These are phyloP conservation scores for Colletotrichum orbiculare DNA, from an alignment of 2,329 filamentous ascomycete species.

Conservation along the genomic window DNA sequence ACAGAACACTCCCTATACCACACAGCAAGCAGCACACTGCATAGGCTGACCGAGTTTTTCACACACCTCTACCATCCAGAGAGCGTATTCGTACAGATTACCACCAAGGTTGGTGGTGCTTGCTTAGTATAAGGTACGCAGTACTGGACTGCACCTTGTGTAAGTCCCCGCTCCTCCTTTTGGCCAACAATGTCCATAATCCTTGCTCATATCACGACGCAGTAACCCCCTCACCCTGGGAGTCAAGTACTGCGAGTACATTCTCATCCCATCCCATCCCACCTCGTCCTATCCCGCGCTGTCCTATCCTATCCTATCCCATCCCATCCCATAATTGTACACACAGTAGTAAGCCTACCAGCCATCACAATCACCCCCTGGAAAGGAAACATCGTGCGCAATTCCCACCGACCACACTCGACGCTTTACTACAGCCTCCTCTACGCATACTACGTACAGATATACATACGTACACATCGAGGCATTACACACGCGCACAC, in stretches of 20 bases:
- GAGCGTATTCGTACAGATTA: too few species aligned
- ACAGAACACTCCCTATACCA: neutral
- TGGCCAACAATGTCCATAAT: conserved; percentile 6
- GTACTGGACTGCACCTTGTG: conserved; percentile 1
- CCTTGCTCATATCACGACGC: conserved; percentile 19
- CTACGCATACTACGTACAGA: too few species aligned
- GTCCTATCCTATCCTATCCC: neutral
- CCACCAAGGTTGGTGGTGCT: too few species aligned
- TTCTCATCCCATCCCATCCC: conserved; percentile 12
- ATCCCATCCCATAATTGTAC: neutral
- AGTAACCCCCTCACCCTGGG: neutral
- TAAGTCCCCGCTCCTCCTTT: neutral
- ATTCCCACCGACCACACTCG: too few species aligned
- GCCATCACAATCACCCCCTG: too few species aligned
- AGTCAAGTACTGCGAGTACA: neutral
- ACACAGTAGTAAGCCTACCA: neutral
- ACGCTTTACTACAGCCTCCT: too few species aligned
- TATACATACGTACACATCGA: too few species aligned
- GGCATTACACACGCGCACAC: too few species aligned
- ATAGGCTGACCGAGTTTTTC: conserved; percentile 1
- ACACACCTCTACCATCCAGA: neutral
- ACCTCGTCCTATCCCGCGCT: neutral
- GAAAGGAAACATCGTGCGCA: too few species aligned
- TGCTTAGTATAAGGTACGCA: too few species aligned
- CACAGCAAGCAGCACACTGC: conserved; percentile 13